Evolutionary conservation across 805 yeast species (phyloP).

Genomic region (Lipomyces japonicus): DNA sequence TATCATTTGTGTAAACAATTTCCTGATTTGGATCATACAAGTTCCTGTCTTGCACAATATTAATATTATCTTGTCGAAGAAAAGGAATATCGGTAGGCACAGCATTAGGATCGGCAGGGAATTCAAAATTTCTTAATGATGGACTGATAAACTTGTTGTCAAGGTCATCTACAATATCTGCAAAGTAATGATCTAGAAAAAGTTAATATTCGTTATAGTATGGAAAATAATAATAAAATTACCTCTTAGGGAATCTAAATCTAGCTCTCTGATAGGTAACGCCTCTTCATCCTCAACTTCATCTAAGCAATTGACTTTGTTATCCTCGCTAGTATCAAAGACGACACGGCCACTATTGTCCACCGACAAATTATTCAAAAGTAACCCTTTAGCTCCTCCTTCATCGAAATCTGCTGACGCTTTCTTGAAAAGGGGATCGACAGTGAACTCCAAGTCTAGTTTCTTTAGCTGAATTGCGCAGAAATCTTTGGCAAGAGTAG

Average conservation of each 20-base stretch:
- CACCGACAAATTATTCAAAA: conserved; percentile 50
- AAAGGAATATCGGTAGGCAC: conserved; percentile 24
- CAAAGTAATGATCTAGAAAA: conserved; percentile 14
- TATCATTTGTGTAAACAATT: conserved; percentile 25
- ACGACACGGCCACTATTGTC: conserved; percentile 58
- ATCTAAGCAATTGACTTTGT: conserved; percentile 33
- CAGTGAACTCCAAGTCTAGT: conserved; percentile 39
- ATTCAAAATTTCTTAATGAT: conserved; percentile 50
- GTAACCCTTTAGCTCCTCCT: conserved; percentile 42
- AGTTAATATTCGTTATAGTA: background rate
- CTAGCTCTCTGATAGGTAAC: conserved; percentile 22
- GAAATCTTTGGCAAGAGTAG: conserved; percentile 35
- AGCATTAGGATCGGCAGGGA: conserved; percentile 16
- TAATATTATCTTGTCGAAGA: conserved; percentile 32
- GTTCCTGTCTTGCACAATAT: conserved; percentile 32
- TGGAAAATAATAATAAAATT: background rate
- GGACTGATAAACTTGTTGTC: conserved; percentile 54
- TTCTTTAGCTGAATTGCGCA: conserved; percentile 35
- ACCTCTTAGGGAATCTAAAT: conserved; percentile 29
- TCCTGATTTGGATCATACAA: conserved; percentile 24
- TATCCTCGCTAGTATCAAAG: conserved; percentile 56
- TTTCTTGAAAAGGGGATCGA: conserved; percentile 43
- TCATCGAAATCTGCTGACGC: conserved; percentile 47
- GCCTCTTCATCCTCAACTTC: conserved; percentile 27
- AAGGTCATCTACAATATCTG: conserved; percentile 20